Conservation (phyloP, 1,139 yeast species). For the Protomyces gravidus region DNA sequence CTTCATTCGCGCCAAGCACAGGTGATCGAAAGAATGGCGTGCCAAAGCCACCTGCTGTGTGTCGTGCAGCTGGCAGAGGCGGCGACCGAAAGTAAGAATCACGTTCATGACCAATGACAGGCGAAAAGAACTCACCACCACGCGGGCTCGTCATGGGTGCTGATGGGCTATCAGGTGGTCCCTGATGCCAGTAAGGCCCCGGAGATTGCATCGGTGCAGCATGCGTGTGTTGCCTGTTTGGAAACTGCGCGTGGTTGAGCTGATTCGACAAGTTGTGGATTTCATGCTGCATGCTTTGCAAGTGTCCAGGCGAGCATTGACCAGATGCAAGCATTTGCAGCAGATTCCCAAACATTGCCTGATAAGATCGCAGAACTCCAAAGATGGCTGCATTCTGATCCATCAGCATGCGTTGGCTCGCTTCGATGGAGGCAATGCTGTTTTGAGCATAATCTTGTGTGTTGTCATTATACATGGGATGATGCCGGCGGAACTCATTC, state of each 20-base stretch:
- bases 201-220: not conserved
- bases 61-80: not conserved
- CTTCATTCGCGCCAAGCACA: not conserved
- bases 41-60: not conserved
- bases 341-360: slow-evolving; percentile 10
- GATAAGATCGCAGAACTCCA: slow-evolving; percentile 11
- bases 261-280: slow-evolving; percentile 10
- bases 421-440: slow-evolving; percentile 18
- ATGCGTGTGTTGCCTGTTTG: not conserved
- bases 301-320: slow-evolving; percentile 7
- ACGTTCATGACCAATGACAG: not conserved
- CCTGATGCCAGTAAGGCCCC: not conserved
- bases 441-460: not conserved
- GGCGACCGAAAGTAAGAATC: slow-evolving; percentile 1
- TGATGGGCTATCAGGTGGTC: not conserved
- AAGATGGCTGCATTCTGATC: slow-evolving; percentile 19
- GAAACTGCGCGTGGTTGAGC: slow-evolving; percentile 19
- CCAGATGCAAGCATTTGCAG: slow-evolving; percentile 7
- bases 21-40: not conserved
- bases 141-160: not conserved
- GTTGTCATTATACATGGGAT: not conserved
- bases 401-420: slow-evolving; percentile 23
- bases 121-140: not conserved
- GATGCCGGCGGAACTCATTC: not conserved
- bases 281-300: slow-evolving; percentile 12